Evolutionary conservation across 108 stramenopile genomes (phyloP).

Genomic region (Discostella pseudostelligera): DNA sequence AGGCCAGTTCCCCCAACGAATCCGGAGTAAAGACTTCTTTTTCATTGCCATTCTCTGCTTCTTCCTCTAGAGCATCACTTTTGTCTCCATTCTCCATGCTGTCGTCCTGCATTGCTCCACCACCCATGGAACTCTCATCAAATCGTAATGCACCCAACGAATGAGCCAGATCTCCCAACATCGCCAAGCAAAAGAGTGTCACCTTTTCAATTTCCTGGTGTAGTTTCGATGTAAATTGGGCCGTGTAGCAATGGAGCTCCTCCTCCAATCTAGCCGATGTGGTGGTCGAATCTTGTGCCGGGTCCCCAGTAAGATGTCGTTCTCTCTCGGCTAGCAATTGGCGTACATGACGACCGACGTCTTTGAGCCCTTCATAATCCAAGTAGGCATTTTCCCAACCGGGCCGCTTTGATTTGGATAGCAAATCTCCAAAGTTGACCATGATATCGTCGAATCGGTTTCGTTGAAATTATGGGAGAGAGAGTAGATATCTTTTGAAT

Average conservation of each 20-base stretch:
- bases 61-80: background rate
- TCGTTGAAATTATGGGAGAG: no score
- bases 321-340: constrained; percentile 7
- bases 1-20: background rate
- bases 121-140: background rate
- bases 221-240: constrained; percentile 64
- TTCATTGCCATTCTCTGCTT: no score
- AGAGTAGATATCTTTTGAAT: no score
- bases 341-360: constrained; percentile 61
- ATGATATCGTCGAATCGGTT: constrained; percentile 29
- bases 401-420: constrained; percentile 61
- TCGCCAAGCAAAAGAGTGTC: constrained; percentile 61
- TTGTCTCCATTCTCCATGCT: constrained; percentile 28
- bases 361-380: constrained; percentile 78
- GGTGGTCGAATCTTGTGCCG: constrained; percentile 1
- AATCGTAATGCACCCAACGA: constrained; percentile 78
- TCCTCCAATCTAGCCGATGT: constrained; percentile 17
- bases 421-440: constrained; percentile 76
- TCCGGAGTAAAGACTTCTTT: background rate
- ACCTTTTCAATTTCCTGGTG: constrained; percentile 85
- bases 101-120: constrained; percentile 5
- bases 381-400: constrained; percentile 83
- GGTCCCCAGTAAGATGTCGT: no score
- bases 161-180: constrained; percentile 78
- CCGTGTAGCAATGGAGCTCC: constrained; percentile 34